These are phyloP conservation scores for Huntiella abstrusa DNA, from an alignment of 2,329 filamentous ascomycete species.

Conservation along the genomic window DNA sequence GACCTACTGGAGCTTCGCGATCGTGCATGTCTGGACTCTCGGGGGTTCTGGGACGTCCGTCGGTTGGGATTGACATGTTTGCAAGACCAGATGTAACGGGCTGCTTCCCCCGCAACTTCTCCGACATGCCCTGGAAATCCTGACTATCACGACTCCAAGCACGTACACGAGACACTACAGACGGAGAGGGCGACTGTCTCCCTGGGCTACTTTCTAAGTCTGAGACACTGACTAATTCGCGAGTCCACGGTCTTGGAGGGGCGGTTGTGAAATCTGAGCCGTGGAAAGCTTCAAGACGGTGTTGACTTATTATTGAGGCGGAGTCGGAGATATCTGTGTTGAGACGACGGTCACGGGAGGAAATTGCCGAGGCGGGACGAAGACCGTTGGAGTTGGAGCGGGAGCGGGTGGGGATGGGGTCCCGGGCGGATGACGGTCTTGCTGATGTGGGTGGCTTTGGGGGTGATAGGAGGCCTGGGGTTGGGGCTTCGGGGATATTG, in stretches of 20 bases:
- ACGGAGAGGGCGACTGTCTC: conserved; percentile 5
- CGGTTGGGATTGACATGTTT: background rate
- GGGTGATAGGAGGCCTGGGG: no score
- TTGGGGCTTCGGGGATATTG: background rate
- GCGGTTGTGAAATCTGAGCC: background rate
- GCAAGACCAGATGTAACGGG: background rate
- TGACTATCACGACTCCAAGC: conserved; percentile 9
- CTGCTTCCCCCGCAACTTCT: conserved; percentile 7
- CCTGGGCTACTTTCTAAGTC: conserved; percentile 2
- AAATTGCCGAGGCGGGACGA: conserved; percentile 5
- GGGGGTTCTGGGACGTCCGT: conserved; percentile 3
- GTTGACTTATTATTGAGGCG: conserved; percentile 10
- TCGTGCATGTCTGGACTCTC: background rate
- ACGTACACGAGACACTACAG: conserved; percentile 1
- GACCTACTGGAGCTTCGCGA: background rate
- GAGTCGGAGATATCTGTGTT: conserved; percentile 6
- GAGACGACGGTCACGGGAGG: background rate
- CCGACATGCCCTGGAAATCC: background rate
- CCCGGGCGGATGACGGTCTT: conserved; percentile 5
- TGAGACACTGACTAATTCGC: conserved; percentile 7
- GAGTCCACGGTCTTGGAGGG: conserved; percentile 4
- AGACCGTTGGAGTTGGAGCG: background rate
- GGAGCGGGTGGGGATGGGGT: background rate
- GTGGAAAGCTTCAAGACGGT: conserved; percentile 10
- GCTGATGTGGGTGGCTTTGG: no score